Evolutionary conservation across 345 rosid genomes (phyloP).

Genomic region (Raphanus sativus): DNA sequence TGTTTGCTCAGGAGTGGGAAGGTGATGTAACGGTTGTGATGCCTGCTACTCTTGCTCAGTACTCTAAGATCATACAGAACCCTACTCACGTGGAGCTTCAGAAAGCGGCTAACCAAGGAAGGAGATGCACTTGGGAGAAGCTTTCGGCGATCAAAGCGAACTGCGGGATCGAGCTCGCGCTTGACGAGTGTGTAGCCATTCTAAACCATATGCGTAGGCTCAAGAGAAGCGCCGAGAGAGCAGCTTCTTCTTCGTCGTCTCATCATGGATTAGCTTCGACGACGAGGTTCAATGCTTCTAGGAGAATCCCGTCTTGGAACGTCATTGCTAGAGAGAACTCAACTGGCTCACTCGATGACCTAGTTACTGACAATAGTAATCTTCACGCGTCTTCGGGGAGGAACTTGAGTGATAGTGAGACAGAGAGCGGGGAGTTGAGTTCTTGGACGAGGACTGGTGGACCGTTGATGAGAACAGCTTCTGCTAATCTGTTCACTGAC

Average conservation of each 20-base stretch:
- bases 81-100: constrained; percentile 75
- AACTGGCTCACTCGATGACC: constrained; percentile 86
- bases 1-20: constrained; percentile 99
- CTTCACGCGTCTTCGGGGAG: constrained; percentile 48
- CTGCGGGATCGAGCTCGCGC: constrained; percentile 95
- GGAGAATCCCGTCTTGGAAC: constrained; percentile 97
- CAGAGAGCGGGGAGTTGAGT: constrained; percentile 66
- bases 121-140: constrained; percentile 99
- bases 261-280: constrained; percentile 63
- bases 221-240: constrained; percentile 88
- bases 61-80: constrained; percentile 82
- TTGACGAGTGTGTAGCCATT: constrained; percentile 90
- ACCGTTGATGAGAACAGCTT: constrained; percentile 92
- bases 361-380: constrained; percentile 35
- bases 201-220: constrained; percentile 97
- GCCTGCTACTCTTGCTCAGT: constrained; percentile 98
- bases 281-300: constrained; percentile 70
- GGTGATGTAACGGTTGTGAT: constrained; percentile 97
- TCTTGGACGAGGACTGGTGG: constrained; percentile 98
- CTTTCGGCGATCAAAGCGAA: constrained; percentile 95
- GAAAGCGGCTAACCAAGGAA: constrained; percentile 89
- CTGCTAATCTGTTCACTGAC: constrained; percentile 78
- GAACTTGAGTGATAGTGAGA: constrained; percentile 72
- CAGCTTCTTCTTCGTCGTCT: constrained; percentile 63
- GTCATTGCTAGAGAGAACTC: constrained; percentile 94